Base-by-base conservation (phyloP, 129 eudicot genomes). In the Solidago caesia region DNA sequence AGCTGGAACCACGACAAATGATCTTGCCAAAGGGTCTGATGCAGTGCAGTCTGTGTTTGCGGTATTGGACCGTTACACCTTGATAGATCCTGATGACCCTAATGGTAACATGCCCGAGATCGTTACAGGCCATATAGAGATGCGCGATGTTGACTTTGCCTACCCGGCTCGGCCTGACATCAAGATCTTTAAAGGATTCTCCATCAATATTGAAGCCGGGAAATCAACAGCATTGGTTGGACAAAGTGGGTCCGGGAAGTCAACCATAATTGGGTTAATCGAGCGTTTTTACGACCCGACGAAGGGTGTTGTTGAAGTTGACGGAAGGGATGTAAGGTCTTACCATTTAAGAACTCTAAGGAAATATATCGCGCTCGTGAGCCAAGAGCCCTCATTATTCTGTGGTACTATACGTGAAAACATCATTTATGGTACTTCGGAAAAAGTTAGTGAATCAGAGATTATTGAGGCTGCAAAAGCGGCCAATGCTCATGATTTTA, bases 1-100 rank as follows among this genome's bases (percentile, higher is more conserved):
- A 52, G 90, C 96, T 2, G 97, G 92, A 52, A 83, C 84, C n/a
- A 86, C 86, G 97, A 91, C 97, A 4, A 86, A 84, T 25, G 97
- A 91, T 70, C 84, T 91, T 8, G 89, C 92, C 43, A 88, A 80
- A 79, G 96, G 96, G 7, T 73, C 83, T 0, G 81, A 88, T 70
- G 83, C 96, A 5, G 82, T 88, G 7, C 80, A 80, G n/a, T 91
- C 95, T 0, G 92, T 91, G 46, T 91, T 88, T 57, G 91, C 89
- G 0, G 88, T 91, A 2, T 59, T 91, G 62, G 90, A 88, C 43
- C 81, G 95, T 0, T 46, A 67, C 52, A 82, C 97, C 15, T 48
- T 16, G 41, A 91, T 91, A 26, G 88, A 88, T 25, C 92, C 97
- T 0, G 92, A 91, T 15, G 88, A 84, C 69, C 79, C 81, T 4